phyloP scores from a whole-genome alignment of 2,329 filamentous ascomycete species.

The Drechslerella stenobrocha region DNA sequence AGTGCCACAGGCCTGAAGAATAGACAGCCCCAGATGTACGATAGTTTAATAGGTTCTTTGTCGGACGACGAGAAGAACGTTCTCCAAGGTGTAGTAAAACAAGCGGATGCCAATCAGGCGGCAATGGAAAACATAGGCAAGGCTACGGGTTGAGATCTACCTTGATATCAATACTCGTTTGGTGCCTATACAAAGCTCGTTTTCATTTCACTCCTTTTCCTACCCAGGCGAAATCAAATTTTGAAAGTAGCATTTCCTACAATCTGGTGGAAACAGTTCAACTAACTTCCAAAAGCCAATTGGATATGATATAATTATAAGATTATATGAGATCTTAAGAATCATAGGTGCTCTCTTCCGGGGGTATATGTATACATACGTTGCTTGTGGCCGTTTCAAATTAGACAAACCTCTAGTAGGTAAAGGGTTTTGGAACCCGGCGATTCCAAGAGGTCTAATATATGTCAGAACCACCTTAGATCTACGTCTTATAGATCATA shows the following conservation, averaged over 20 bases:
- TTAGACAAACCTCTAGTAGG: no score
- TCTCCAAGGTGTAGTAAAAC: conserved; percentile 74
- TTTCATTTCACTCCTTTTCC: neutral
- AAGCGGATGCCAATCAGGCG: conserved; percentile 59
- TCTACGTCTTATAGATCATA: no score
- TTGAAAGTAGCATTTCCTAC: neutral
- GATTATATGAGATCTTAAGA: no score
- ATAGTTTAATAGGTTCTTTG: conserved; percentile 75
- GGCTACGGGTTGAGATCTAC: conserved; percentile 51
- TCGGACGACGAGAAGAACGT: conserved; percentile 78
- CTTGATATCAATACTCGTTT: conserved; percentile 14
- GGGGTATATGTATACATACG: no score
- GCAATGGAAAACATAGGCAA: conserved; percentile 60
- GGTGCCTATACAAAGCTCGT: conserved; percentile 7
- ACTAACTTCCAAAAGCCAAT: conserved; percentile 2
- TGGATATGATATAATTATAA: neutral
- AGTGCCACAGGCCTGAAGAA: conserved; percentile 72
- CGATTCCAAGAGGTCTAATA: no score
- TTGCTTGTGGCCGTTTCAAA: no score
- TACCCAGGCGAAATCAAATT: neutral
- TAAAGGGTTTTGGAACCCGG: no score
- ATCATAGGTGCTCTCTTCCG: no score
- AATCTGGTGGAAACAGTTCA: conserved; percentile 3
- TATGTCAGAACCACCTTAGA: no score
- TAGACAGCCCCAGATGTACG: conserved; percentile 87